Evolutionary conservation across 2,329 filamentous ascomycete genomes (phyloP).

Genomic region (Cladosporium sp.): DNA sequence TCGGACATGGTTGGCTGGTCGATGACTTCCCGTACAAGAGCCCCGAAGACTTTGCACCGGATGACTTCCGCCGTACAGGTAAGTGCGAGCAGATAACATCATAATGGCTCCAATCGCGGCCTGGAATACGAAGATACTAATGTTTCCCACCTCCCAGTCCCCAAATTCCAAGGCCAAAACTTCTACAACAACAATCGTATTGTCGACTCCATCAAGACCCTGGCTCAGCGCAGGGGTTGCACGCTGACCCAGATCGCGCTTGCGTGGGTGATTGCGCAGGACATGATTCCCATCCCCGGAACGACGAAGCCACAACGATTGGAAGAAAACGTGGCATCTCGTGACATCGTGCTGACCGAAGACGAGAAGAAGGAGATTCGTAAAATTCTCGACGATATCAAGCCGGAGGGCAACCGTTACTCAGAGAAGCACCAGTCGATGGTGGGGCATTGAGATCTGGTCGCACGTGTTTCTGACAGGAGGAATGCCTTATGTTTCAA

Average conservation of each 20-base stretch:
- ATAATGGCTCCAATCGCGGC: no score
- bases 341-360: slow-evolving; percentile 44
- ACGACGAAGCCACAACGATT: slow-evolving; percentile 55
- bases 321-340: slow-evolving; percentile 58
- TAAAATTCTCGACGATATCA: neutral
- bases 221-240: slow-evolving; percentile 57
- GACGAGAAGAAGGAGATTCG: slow-evolving; percentile 8
- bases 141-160: slow-evolving; percentile 37
- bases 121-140: no score
- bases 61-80: slow-evolving; percentile 37
- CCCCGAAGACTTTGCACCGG: slow-evolving; percentile 15
- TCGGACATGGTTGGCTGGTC: slow-evolving; percentile 56
- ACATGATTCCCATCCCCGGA: slow-evolving; percentile 65
- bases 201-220: slow-evolving; percentile 52
- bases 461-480: no score
- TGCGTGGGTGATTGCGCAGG: slow-evolving; percentile 56
- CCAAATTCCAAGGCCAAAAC: slow-evolving; percentile 61
- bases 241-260: slow-evolving; percentile 64
- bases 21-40: slow-evolving; percentile 42
- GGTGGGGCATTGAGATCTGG: slow-evolving; percentile 13
- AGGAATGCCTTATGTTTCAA: no score
- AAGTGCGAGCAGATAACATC: no score
- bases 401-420: slow-evolving; percentile 36
- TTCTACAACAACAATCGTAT: slow-evolving; percentile 65
- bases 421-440: slow-evolving; percentile 12